Evolutionary conservation across 1,284 basidiomycete genomes (phyloP).

Genomic region (Sanghuangporus sanghuang): DNA sequence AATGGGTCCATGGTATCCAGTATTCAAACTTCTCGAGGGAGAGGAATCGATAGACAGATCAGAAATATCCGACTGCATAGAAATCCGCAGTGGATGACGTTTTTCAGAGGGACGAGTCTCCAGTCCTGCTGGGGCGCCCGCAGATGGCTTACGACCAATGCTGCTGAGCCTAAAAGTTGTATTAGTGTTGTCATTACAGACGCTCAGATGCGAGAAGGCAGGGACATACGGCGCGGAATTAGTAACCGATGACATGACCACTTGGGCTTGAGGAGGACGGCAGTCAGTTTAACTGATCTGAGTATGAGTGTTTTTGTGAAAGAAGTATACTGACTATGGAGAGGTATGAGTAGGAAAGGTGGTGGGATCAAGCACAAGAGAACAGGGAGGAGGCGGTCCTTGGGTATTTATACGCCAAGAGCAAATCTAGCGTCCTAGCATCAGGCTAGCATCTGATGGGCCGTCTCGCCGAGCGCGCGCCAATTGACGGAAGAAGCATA

Average conservation of each 20-base stretch:
- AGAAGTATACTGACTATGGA: background rate
- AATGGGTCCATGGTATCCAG: slow-evolving; percentile 16
- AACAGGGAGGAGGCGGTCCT: background rate
- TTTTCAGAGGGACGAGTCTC: background rate
- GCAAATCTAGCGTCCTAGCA: no score
- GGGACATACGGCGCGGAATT: background rate
- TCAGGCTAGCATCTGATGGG: background rate
- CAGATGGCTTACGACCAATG: background rate
- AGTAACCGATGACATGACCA: background rate
- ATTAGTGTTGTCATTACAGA: background rate
- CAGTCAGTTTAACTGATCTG: background rate
- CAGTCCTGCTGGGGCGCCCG: no score
- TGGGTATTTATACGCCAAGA: background rate
- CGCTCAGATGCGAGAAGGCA: background rate
- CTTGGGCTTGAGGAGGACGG: background rate
- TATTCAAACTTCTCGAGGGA: slow-evolving; percentile 13
- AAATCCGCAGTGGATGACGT: background rate
- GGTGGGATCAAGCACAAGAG: background rate
- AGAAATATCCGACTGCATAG: background rate
- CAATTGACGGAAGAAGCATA: background rate
- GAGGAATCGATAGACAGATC: slow-evolving; percentile 9
- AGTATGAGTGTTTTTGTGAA: background rate
- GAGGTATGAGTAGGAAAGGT: background rate
- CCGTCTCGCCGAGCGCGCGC: background rate
- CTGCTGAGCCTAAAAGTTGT: background rate